Conservation (phyloP, 2,329 filamentous ascomycete species). For the Ceratocystis alfenasii region DNA sequence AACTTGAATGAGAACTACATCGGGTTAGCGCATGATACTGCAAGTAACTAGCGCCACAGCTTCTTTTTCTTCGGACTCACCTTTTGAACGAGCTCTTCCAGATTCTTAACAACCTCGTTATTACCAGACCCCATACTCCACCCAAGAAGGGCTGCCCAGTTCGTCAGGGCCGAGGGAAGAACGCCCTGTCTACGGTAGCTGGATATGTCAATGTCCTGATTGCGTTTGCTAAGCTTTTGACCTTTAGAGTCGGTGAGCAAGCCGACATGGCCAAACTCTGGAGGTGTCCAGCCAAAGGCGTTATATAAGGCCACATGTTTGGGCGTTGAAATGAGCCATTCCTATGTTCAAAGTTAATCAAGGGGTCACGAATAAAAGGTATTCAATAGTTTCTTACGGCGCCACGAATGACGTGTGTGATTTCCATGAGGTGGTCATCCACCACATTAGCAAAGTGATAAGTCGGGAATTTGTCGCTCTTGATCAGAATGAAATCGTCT, state of each 20-base stretch:
- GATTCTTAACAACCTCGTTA: slow-evolving; percentile 54
- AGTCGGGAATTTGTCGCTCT: slow-evolving; percentile 83
- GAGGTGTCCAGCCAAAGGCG: slow-evolving; percentile 62
- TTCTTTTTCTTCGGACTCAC: slow-evolving; percentile 34
- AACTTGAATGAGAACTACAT: slow-evolving; percentile 69
- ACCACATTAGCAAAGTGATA: slow-evolving; percentile 97
- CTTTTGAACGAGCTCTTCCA: slow-evolving; percentile 58
- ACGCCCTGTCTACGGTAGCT: slow-evolving; percentile 38
- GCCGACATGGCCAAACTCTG: slow-evolving; percentile 69
- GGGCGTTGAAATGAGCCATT: slow-evolving; percentile 93
- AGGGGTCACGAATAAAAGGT: no score
- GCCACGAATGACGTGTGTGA: slow-evolving; percentile 89
- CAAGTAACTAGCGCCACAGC: background rate
- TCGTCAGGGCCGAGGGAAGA: slow-evolving; percentile 45
- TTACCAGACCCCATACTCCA: slow-evolving; percentile 54
- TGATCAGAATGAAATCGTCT: slow-evolving; percentile 82
- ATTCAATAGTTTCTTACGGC: slow-evolving; percentile 40
- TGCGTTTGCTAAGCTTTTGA: slow-evolving; percentile 78
- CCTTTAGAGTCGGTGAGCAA: slow-evolving; percentile 56
- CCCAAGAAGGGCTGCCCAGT: slow-evolving; percentile 76
- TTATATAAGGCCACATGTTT: slow-evolving; percentile 59
- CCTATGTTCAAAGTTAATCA: slow-evolving; percentile 34
- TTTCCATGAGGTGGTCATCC: slow-evolving; percentile 88
- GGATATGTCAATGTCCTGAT: slow-evolving; percentile 40
- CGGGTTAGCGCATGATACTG: slow-evolving; percentile 24